A percentile compares a stretch with the other conserved stretches of the same genome.
phyloP scores from a whole-genome alignment of 805 yeast species.

The Schizosaccharomyces octosporus region DNA sequence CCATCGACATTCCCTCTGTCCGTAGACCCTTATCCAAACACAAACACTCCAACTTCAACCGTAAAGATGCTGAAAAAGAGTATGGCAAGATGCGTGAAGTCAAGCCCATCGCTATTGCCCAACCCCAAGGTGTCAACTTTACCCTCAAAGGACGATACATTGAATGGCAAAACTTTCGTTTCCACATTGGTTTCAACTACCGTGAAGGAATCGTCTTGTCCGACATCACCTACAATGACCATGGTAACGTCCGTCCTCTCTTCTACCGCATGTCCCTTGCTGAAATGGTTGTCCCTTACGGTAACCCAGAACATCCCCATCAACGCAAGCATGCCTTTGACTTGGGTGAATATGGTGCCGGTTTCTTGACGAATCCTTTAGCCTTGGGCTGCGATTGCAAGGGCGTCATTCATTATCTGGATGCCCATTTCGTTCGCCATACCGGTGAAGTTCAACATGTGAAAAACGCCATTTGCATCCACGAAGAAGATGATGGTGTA shows the following conservation, averaged over 20 bases:
- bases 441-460: conserved; percentile 45
- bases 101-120: conserved; percentile 46
- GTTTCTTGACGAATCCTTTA: conserved; percentile 59
- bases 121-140: conserved; percentile 67
- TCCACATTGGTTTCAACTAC: conserved; percentile 66
- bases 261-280: conserved; percentile 57
- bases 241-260: conserved; percentile 25
- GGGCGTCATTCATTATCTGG: conserved; percentile 62
- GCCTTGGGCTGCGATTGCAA: conserved; percentile 66
- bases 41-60: conserved; percentile 47
- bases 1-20: conserved; percentile 28
- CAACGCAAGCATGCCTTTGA: conserved; percentile 72
- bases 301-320: conserved; percentile 55
- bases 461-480: conserved; percentile 60
- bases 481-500: conserved; percentile 66
- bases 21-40: conserved; percentile 20
- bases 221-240: conserved; percentile 24
- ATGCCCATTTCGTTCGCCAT: conserved; percentile 49
- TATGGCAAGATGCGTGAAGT: conserved; percentile 26
- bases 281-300: conserved; percentile 74
- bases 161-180: conserved; percentile 53
- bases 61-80: conserved; percentile 28
- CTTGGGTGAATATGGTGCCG: conserved; percentile 74
- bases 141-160: conserved; percentile 41
- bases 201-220: conserved; percentile 64